Evolutionary conservation across 768 basidiomycete species (phyloP).

Genomic region (Amanita jacksonii): DNA sequence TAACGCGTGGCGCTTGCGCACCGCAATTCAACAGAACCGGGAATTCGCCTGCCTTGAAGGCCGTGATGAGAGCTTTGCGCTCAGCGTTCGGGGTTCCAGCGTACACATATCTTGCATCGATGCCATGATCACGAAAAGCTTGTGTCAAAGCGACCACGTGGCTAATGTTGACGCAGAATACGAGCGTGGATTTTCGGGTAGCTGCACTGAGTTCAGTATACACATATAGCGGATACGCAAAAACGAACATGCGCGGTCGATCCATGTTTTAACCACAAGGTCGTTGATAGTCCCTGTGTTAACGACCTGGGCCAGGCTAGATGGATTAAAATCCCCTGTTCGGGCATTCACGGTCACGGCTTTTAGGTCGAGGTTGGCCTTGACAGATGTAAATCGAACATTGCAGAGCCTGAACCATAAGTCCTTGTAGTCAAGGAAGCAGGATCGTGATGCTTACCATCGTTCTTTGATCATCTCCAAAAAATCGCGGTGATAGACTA

Average conservation of each 20-base stretch:
- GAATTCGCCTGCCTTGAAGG: slow-evolving; percentile 64
- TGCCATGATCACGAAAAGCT: slow-evolving; percentile 59
- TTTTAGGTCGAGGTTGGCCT: slow-evolving; percentile 61
- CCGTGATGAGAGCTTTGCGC: slow-evolving; percentile 51
- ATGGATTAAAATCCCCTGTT: slow-evolving; percentile 77
- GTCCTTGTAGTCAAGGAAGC: slow-evolving; percentile 13
- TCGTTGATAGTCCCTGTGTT: slow-evolving; percentile 73
- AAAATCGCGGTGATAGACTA: slow-evolving; percentile 90
- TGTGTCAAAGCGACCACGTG: slow-evolving; percentile 73
- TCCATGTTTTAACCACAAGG: slow-evolving; percentile 74
- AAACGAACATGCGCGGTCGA: slow-evolving; percentile 69
- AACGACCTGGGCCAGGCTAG: slow-evolving; percentile 69
- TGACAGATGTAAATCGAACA: slow-evolving; percentile 78
- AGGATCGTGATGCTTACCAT: slow-evolving; percentile 40
- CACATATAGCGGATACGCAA: not conserved
- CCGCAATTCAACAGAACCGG: slow-evolving; percentile 90
- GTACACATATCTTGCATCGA: slow-evolving; percentile 81
- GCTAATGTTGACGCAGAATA: slow-evolving; percentile 83
- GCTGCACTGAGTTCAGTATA: slow-evolving; percentile 20
- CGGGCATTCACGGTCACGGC: slow-evolving; percentile 53
- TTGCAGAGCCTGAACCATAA: slow-evolving; percentile 58
- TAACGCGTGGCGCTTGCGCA: slow-evolving; percentile 20
- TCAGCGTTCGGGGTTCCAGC: slow-evolving; percentile 55
- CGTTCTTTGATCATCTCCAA: slow-evolving; percentile 88
- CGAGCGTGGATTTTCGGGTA: slow-evolving; percentile 73